These are phyloP conservation scores for Tetracentron sinense DNA, from an alignment of 164 flowering plant species.

Conservation along the genomic window DNA sequence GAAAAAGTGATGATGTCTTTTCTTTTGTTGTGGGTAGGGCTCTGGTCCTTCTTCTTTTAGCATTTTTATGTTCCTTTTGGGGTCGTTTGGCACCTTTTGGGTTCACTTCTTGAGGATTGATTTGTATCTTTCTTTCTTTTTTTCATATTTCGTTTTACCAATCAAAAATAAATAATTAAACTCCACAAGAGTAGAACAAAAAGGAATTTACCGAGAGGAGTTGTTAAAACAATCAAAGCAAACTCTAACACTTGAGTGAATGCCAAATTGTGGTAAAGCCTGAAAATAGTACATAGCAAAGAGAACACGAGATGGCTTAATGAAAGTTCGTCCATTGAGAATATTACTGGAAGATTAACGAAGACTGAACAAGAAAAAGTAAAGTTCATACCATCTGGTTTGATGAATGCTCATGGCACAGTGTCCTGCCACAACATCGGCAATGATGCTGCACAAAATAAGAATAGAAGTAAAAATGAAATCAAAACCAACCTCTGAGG, in stretches of 20 bases:
- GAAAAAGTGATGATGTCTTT: no score
- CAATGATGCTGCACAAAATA: conserved; percentile 36
- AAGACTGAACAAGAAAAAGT: background rate
- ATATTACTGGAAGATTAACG: background rate
- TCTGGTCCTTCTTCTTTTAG: no score
- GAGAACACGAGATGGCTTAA: background rate
- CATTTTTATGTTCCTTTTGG: no score
- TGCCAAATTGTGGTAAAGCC: conserved; percentile 37
- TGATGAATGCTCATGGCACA: conserved; percentile 39
- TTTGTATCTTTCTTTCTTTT: no score
- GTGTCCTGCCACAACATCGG: conserved; percentile 35
- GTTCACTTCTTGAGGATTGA: no score
- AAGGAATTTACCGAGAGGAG: conserved; percentile 20
- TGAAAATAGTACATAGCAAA: conserved; percentile 5
- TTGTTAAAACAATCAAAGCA: conserved; percentile 34
- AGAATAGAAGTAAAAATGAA: background rate
- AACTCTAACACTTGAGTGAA: conserved; percentile 30
- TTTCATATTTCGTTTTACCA: no score
- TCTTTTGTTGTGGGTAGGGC: no score
- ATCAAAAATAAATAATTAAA: background rate
- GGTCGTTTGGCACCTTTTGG: no score
- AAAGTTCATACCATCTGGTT: conserved; percentile 25
- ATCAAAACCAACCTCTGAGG: no score
- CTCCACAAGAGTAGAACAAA: background rate
- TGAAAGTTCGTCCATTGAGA: background rate